Evolutionary conservation across 2,329 filamentous ascomycete genomes (phyloP).

Genomic region (Didymella arachidicola): DNA sequence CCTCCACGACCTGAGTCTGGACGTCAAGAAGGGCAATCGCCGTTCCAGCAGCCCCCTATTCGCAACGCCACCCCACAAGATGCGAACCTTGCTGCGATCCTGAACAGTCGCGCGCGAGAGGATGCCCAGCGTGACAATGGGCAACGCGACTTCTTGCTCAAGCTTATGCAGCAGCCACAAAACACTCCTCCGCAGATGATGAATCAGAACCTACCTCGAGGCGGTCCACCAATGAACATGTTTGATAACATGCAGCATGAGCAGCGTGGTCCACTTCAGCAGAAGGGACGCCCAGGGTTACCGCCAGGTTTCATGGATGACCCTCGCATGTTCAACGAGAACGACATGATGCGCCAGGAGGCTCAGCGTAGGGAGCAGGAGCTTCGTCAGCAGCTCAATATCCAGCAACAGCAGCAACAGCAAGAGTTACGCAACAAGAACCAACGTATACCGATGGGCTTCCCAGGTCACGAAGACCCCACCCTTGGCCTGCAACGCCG

Average conservation of each 20-base stretch:
- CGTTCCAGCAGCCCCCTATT: slow-evolving; percentile 42
- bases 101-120: slow-evolving; percentile 51
- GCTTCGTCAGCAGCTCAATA: slow-evolving; percentile 36
- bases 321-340: slow-evolving; percentile 43
- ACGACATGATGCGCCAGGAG: slow-evolving; percentile 45
- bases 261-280: slow-evolving; percentile 46
- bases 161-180: slow-evolving; percentile 73
- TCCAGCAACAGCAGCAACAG: slow-evolving; percentile 39
- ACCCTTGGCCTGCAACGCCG: slow-evolving; percentile 47
- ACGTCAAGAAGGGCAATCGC: slow-evolving; percentile 41
- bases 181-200: slow-evolving; percentile 45
- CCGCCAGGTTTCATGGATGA: slow-evolving; percentile 52
- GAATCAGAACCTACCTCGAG: slow-evolving; percentile 48
- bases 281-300: slow-evolving; percentile 48
- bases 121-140: slow-evolving; percentile 49
- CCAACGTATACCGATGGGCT: slow-evolving; percentile 43
- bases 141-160: slow-evolving; percentile 80
- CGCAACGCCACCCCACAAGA: slow-evolving; percentile 44
- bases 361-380: slow-evolving; percentile 44
- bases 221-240: slow-evolving; percentile 43
- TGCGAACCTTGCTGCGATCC: slow-evolving; percentile 45
- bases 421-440: slow-evolving; percentile 47
- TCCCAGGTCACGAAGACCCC: slow-evolving; percentile 45
- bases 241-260: slow-evolving; percentile 42
- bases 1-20: slow-evolving; percentile 43